These are phyloP conservation scores for Mucor circinelloides DNA, from an alignment of 371 early-diverging fungal genomes.

Conservation along the genomic window DNA sequence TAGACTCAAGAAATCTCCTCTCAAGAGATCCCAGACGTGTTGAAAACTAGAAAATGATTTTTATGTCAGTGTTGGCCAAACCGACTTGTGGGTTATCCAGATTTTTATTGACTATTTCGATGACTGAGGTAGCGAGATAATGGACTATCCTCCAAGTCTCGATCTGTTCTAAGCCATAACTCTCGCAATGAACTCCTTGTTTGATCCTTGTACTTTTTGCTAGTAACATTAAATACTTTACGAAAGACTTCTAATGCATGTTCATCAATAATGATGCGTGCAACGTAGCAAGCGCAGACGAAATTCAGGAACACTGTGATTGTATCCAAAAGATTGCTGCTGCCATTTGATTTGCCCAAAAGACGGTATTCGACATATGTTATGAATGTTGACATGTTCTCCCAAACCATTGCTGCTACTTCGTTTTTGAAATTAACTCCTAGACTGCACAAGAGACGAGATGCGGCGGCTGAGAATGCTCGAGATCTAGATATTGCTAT, in stretches of 20 bases:
- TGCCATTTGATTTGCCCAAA: neutral
- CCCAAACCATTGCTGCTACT: neutral
- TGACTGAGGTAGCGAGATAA: neutral
- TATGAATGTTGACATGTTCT: neutral
- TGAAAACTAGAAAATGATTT: neutral
- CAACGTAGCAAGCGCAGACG: neutral
- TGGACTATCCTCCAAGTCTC: neutral
- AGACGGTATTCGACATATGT: neutral
- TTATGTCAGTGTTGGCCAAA: neutral
- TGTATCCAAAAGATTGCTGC: neutral
- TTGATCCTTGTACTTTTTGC: neutral
- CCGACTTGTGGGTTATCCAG: slow-evolving; percentile 9
- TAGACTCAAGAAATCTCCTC: slow-evolving; percentile 32
- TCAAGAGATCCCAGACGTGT: neutral
- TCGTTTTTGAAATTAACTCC: neutral
- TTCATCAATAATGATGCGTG: neutral
- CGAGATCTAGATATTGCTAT: neutral
- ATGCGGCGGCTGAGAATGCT: neutral
- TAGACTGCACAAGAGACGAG: neutral
- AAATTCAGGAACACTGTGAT: neutral
- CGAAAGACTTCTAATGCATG: neutral
- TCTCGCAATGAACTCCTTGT: neutral
- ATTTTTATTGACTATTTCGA: neutral
- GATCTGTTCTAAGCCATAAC: neutral
- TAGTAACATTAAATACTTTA: neutral